Evolutionary conservation across 257 asterid genomes (phyloP).

Genomic region (Solanum gandarillasii): DNA sequence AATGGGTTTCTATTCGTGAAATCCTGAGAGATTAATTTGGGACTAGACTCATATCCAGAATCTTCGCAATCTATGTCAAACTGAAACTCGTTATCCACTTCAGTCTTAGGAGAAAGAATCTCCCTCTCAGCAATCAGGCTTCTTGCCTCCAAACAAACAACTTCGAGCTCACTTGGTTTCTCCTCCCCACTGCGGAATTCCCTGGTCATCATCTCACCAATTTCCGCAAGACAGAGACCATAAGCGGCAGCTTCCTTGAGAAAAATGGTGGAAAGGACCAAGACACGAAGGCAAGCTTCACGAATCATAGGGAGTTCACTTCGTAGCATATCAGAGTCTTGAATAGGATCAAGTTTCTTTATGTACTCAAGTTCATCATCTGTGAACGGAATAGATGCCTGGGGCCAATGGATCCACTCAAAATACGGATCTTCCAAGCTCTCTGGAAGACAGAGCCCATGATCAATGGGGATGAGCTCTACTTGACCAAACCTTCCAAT

Average conservation of each 20-base stretch:
- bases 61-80: slow-evolving; percentile 86
- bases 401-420: slow-evolving; percentile 99
- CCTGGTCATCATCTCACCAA: slow-evolving; percentile 96
- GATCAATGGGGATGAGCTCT: slow-evolving; percentile 87
- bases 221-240: slow-evolving; percentile 91
- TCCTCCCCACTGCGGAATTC: slow-evolving; percentile 82
- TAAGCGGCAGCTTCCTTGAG: slow-evolving; percentile 73
- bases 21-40: slow-evolving; percentile 27
- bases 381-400: slow-evolving; percentile 89
- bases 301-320: slow-evolving; percentile 93
- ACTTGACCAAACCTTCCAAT: slow-evolving; percentile 81
- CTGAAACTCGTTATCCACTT: slow-evolving; percentile 37
- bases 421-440: slow-evolving; percentile 90
- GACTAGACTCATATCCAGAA: slow-evolving; percentile 14
- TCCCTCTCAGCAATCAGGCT: slow-evolving; percentile 51
- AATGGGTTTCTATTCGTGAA: slow-evolving; percentile 22
- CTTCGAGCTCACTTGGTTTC: slow-evolving; percentile 94
- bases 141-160: slow-evolving; percentile 78
- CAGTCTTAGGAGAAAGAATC: slow-evolving; percentile 32
- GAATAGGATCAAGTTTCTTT: slow-evolving; percentile 49
- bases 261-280: slow-evolving; percentile 67
- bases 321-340: slow-evolving; percentile 65
- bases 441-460: slow-evolving; percentile 95
- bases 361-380: slow-evolving; percentile 90
- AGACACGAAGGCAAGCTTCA: slow-evolving; percentile 80